phyloP scores from a whole-genome alignment of 2,329 filamentous ascomycete genomes.

The Nectriaceae sp. region DNA sequence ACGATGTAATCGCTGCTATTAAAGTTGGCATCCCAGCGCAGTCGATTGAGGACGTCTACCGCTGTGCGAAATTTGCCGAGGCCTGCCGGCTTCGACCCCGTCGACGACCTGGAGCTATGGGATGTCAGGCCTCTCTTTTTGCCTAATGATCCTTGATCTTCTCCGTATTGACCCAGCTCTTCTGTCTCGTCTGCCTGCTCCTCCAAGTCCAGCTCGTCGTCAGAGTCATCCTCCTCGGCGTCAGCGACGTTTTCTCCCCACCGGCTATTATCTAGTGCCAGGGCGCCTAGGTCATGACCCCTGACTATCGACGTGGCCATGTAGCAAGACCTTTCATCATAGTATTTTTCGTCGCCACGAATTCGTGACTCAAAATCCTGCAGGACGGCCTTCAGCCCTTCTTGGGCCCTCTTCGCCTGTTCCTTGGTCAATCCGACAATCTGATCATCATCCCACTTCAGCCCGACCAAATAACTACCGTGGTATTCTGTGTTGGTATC shows the following conservation, averaged over 20 bases:
- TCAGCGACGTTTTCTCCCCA: conserved; percentile 43
- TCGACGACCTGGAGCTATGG: conserved; percentile 14
- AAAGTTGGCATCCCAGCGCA: conserved; percentile 60
- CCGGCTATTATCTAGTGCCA: conserved; percentile 48
- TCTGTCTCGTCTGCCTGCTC: conserved; percentile 37
- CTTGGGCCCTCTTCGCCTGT: conserved; percentile 44
- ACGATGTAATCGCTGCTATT: conserved; percentile 56
- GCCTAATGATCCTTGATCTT: conserved; percentile 1
- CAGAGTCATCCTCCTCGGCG: conserved; percentile 40
- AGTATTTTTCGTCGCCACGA: conserved; percentile 47
- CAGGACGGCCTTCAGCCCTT: conserved; percentile 45
- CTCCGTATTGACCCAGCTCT: conserved; percentile 16
- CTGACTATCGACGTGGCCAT: conserved; percentile 44
- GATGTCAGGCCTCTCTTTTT: conserved; percentile 9
- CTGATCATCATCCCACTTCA: conserved; percentile 40
- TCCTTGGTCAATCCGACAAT: conserved; percentile 35
- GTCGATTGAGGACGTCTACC: conserved; percentile 58
- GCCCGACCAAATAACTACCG: conserved; percentile 63
- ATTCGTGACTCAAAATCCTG: conserved; percentile 52
- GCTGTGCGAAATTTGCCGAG: conserved; percentile 56
- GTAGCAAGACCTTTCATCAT: conserved; percentile 51
- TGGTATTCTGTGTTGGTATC: conserved; percentile 50
- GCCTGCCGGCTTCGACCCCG: conserved; percentile 30
- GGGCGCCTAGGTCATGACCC: conserved; percentile 39
- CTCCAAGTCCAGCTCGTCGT: conserved; percentile 46